Percentiles rank a stretch among this genome's conserved stretches.
Evolutionary conservation across 164 flowering plant genomes (phyloP).

Genomic region (Sedum album): DNA sequence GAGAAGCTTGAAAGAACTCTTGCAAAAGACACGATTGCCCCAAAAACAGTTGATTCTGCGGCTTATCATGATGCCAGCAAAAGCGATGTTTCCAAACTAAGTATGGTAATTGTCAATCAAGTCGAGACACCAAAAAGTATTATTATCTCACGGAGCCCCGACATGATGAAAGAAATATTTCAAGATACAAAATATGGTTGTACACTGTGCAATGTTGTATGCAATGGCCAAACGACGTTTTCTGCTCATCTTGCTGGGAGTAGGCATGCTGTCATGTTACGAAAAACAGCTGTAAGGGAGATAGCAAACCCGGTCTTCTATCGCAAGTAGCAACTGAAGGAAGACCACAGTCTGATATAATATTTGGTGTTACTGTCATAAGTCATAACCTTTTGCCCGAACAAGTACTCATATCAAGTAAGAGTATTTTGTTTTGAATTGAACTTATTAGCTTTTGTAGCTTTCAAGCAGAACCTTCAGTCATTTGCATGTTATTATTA

Average conservation of each 20-base stretch:
- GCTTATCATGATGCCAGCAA: conserved; percentile 2
- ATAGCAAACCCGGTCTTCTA: background rate
- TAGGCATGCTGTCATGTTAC: conserved; percentile 26
- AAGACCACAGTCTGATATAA: background rate
- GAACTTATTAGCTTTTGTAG: background rate
- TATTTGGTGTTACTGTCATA: background rate
- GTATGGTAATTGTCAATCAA: conserved; percentile 2
- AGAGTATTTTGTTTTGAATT: background rate
- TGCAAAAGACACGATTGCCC: background rate
- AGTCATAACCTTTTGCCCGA: background rate
- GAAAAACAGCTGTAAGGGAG: background rate
- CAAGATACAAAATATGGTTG: conserved; percentile 15
- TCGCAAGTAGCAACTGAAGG: background rate
- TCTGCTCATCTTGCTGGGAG: conserved; percentile 25
- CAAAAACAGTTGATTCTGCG: conserved; percentile 11
- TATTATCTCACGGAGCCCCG: background rate
- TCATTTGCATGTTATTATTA: no score
- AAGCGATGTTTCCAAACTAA: background rate
- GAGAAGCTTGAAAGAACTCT: conserved; percentile 13
- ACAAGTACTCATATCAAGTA: no score
- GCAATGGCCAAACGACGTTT: conserved; percentile 28
- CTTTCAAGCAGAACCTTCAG: background rate
- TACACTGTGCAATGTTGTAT: conserved; percentile 26
- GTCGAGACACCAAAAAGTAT: background rate
- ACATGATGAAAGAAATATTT: background rate